Evolutionary conservation across 495 filamentous ascomycete genomes (phyloP).

Genomic region (Annulohypoxylon maeteangense): DNA sequence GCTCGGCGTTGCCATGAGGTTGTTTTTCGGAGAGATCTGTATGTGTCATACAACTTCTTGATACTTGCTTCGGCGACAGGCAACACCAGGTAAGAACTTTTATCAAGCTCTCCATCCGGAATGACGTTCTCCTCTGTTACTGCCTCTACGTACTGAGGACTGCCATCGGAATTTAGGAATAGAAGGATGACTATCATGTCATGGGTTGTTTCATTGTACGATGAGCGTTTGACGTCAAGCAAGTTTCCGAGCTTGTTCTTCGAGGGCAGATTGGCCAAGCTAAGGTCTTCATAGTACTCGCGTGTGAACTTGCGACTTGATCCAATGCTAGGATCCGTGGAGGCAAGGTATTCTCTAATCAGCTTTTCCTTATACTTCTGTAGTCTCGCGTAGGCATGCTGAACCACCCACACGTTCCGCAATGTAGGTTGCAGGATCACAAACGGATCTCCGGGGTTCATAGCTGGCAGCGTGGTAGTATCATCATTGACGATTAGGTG

Average conservation of each 20-base stretch:
- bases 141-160: slow-evolving; percentile 13
- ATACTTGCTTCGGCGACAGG: slow-evolving; percentile 28
- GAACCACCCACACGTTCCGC: slow-evolving; percentile 37
- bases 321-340: neutral
- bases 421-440: slow-evolving; percentile 30
- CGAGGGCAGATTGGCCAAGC: slow-evolving; percentile 21
- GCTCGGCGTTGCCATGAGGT: slow-evolving; percentile 32
- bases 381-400: slow-evolving; percentile 30
- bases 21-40: slow-evolving; percentile 19
- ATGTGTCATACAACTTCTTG: slow-evolving; percentile 35
- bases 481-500: slow-evolving; percentile 9
- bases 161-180: slow-evolving; percentile 1
- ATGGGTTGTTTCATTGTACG: slow-evolving; percentile 19
- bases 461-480: neutral
- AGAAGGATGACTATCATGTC: slow-evolving; percentile 22
- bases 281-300: slow-evolving; percentile 35
- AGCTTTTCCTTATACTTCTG: slow-evolving; percentile 28
- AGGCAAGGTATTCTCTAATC: slow-evolving; percentile 22
- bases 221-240: slow-evolving; percentile 36
- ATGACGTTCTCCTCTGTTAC: slow-evolving; percentile 14
- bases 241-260: slow-evolving; percentile 37
- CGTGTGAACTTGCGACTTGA: slow-evolving; percentile 26
- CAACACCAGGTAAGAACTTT: slow-evolving; percentile 10
- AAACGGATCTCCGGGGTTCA: neutral
- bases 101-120: neutral